Conservation (phyloP, 2,329 filamentous ascomycete species). For the Aspergillus phoenicis region DNA sequence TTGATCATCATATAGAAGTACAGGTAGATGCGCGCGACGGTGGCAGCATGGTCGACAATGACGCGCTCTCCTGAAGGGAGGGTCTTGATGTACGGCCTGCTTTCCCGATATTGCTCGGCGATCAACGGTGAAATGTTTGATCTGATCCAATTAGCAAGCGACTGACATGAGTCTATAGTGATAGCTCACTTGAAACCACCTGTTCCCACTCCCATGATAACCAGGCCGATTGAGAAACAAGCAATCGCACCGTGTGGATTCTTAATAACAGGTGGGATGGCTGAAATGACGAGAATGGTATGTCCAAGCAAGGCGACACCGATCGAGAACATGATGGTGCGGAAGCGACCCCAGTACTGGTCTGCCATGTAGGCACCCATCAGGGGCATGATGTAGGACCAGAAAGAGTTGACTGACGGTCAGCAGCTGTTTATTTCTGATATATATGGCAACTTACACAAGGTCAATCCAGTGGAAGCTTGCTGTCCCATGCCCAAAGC, state of each 20-base stretch:
- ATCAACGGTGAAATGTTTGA: slow-evolving; percentile 74
- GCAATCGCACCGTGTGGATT: slow-evolving; percentile 61
- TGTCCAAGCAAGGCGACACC: slow-evolving; percentile 67
- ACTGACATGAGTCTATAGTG: too few relatives aligned
- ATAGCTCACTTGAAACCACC: slow-evolving; percentile 69
- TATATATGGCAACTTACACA: slow-evolving; percentile 39
- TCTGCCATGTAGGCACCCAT: slow-evolving; percentile 66
- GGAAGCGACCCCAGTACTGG: slow-evolving; percentile 68
- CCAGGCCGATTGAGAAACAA: slow-evolving; percentile 64
- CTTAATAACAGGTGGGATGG: slow-evolving; percentile 65
- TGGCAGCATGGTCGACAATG: slow-evolving; percentile 70
- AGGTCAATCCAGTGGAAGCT: slow-evolving; percentile 55
- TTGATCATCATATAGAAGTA: slow-evolving; percentile 75
- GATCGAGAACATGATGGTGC: slow-evolving; percentile 69
- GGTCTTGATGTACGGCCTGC: slow-evolving; percentile 59
- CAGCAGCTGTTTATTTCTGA: neutral
- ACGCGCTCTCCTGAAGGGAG: slow-evolving; percentile 64
- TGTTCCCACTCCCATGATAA: slow-evolving; percentile 73
- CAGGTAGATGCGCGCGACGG: slow-evolving; percentile 67
- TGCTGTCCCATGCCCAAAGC: slow-evolving; percentile 62
- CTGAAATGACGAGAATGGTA: slow-evolving; percentile 65
- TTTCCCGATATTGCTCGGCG: slow-evolving; percentile 68
- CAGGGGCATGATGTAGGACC: slow-evolving; percentile 63
- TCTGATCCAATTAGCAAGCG: slow-evolving; percentile 3
- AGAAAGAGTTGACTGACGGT: slow-evolving; percentile 59